A percentile compares a stretch with the other conserved stretches of the same genome.
phyloP scores from a whole-genome alignment of 495 filamentous ascomycete genomes.

The Talaromyces nanjingensis region DNA sequence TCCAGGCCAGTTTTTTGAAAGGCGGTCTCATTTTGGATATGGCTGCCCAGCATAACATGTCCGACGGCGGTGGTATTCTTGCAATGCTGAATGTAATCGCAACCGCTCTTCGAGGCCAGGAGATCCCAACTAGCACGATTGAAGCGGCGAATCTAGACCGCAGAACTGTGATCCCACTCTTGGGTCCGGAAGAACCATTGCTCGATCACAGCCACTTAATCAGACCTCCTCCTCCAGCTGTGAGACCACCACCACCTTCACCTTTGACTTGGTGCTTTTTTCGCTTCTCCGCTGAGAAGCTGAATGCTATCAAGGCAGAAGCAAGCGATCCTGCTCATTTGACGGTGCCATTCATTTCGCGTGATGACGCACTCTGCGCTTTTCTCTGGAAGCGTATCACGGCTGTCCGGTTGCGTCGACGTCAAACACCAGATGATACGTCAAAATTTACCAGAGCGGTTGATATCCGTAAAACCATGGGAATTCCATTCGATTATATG shows the following conservation, averaged over 20 bases:
- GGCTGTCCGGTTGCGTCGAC: conserved; percentile 12
- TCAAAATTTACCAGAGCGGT: conserved; percentile 29
- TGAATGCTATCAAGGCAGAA: conserved; percentile 17
- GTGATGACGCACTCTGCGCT: conserved; percentile 46
- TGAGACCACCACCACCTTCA: not conserved
- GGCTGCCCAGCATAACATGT: conserved; percentile 35
- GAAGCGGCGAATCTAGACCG: conserved; percentile 28
- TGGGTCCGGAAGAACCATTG: not conserved
- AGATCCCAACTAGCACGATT: conserved; percentile 16
- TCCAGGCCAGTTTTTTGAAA: conserved; percentile 30
- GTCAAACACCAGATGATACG: conserved; percentile 12
- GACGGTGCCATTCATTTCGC: conserved; percentile 24
- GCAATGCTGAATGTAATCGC: conserved; percentile 28
- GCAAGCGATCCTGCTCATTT: conserved; percentile 11
- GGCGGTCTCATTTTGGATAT: conserved; percentile 26
- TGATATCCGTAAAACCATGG: conserved; percentile 27
- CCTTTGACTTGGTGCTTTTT: not conserved
- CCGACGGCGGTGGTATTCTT: conserved; percentile 32
- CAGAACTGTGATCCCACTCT: conserved; percentile 21
- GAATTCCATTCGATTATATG: conserved; percentile 30
- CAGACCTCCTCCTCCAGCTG: not conserved
- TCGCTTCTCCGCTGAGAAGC: not conserved
- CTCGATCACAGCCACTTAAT: not conserved
- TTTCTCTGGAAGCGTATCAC: conserved; percentile 37
- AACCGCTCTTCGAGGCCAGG: conserved; percentile 17